phyloP scores from a whole-genome alignment of 2,329 filamentous ascomycete genomes.

The Alternaria arbusti region DNA sequence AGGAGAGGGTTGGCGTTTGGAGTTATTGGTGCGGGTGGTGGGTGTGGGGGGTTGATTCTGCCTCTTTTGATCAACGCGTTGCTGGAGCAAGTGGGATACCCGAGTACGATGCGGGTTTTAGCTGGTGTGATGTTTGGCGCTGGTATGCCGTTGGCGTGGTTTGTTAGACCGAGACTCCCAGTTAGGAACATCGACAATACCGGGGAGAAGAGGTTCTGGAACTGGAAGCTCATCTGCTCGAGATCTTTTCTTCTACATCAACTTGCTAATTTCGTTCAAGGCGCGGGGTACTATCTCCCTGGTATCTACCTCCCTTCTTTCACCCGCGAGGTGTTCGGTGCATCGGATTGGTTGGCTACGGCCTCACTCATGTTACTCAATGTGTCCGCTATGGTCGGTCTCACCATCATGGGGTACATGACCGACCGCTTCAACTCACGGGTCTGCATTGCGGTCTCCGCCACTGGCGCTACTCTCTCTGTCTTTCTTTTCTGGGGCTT shows the following conservation, averaged over 20 bases:
- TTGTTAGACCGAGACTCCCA: background rate
- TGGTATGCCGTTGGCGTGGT: background rate
- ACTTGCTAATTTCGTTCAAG: conserved; percentile 44
- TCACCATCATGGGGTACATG: background rate
- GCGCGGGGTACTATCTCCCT: conserved; percentile 50
- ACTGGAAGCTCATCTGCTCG: background rate
- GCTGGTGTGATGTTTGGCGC: background rate
- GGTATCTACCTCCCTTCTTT: conserved; percentile 47
- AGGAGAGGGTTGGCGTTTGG: conserved; percentile 66
- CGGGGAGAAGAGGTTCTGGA: background rate
- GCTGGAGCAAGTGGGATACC: background rate
- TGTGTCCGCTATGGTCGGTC: background rate
- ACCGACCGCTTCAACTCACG: conserved; percentile 38
- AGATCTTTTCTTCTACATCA: conserved; percentile 23
- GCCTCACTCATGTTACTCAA: background rate
- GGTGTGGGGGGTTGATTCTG: background rate
- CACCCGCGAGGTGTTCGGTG: conserved; percentile 32
- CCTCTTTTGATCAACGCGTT: background rate
- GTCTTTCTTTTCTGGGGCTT: conserved; percentile 57
- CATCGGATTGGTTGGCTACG: conserved; percentile 36
- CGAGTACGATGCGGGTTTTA: background rate
- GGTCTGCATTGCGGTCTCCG: conserved; percentile 52
- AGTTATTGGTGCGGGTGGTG: conserved; percentile 58
- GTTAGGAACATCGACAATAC: too few relatives aligned
- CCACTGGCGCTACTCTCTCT: conserved; percentile 48